Base-by-base conservation (phyloP, 768 basidiomycete genomes). In the Tylopilus sp. region DNA sequence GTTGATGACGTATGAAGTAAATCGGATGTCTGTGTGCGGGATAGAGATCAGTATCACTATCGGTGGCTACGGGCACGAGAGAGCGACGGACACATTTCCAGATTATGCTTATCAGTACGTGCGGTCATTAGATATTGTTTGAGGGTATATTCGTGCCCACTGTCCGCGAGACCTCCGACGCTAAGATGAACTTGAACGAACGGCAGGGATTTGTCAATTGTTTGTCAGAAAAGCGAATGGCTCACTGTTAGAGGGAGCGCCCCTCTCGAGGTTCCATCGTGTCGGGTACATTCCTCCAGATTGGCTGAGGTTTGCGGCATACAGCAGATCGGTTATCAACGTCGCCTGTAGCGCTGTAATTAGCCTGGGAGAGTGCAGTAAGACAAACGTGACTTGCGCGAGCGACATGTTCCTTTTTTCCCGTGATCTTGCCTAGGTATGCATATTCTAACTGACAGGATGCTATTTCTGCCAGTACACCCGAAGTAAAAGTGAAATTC, bases 361-460 rank as follows among this genome's bases (percentile, higher is more conserved):
- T 3, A 42, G 37, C 16, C 13, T 0, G 25, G 11, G 14, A 13
- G 13, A 25, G 13, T 24, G 17, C 16, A 0, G 28, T 6, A 22
- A 2, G 4, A 48, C 34, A 28, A 24, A 21, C 25, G 14, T n/a
- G 9, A 68, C 79, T 13, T 55, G 84, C 86, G 53, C 76, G 77
- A 49, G 81, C 76, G 54, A 76, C 78, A 60, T 86, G 84, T 31
- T 75, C 76, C 46, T 79, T 77, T 55, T 87, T 85, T 3, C 87
- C 87, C 1, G 90, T 92, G 11, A 85, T 67, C 57, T 88, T 85
- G 2, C 88, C 87, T 2, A 95, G 78, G 60, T 93, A 93, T 51
- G 86, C 79, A 66, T 92, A 89, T 68, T 96, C 94, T 45, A 96
- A 65, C 64, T 94, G 91, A 50, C 87, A 74, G 40, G 82, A 89